phyloP scores from a whole-genome alignment of 2,329 filamentous ascomycete species.

The Hypoxylon sp. region DNA sequence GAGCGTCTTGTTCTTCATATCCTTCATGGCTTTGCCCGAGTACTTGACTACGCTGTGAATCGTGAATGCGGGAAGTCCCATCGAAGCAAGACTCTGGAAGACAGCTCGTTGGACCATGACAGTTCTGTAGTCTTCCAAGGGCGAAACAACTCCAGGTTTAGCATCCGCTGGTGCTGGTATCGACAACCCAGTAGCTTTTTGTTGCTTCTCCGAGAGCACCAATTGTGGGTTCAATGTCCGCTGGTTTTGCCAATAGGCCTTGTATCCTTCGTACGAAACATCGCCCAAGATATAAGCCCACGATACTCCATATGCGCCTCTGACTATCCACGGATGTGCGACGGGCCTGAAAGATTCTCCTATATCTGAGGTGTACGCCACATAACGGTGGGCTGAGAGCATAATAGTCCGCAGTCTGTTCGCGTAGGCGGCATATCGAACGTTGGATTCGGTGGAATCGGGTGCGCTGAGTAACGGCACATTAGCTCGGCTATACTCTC shows the following conservation, averaged over 20 bases:
- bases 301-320: constrained; percentile 87
- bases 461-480: constrained; percentile 66
- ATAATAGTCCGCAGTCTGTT: constrained; percentile 88
- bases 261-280: constrained; percentile 93
- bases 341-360: constrained; percentile 96
- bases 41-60: constrained; percentile 95
- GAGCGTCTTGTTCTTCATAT: constrained; percentile 80
- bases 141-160: constrained; percentile 66
- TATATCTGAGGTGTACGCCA: constrained; percentile 96
- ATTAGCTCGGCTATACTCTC: constrained; percentile 22
- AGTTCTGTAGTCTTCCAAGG: constrained; percentile 89
- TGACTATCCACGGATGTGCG: constrained; percentile 86
- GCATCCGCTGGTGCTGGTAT: constrained; percentile 52
- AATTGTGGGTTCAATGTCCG: constrained; percentile 77
- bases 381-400: constrained; percentile 91
- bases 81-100: constrained; percentile 91
- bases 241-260: constrained; percentile 91
- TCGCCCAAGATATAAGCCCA: constrained; percentile 95
- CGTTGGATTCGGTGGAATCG: constrained; percentile 85
- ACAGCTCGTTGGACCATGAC: constrained; percentile 93
- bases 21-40: constrained; percentile 87
- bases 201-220: constrained; percentile 66
- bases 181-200: constrained; percentile 64
- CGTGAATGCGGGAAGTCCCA: constrained; percentile 94
- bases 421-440: constrained; percentile 95